Conservation (phyloP, 2,329 filamentous ascomycete genomes). For the Hypoxylon sp. region DNA sequence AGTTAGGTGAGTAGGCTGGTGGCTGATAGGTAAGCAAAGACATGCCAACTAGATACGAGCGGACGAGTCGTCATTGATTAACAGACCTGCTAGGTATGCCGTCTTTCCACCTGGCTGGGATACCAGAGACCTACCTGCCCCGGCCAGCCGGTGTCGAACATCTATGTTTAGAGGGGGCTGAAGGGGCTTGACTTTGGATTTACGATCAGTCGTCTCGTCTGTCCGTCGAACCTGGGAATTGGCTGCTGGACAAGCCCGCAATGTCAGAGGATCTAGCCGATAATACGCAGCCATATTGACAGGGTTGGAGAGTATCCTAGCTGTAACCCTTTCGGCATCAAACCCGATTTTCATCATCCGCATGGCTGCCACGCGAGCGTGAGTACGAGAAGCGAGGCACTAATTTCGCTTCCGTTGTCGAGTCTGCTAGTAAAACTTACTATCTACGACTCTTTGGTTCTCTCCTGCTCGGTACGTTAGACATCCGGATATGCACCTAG, state of each 20-base stretch:
- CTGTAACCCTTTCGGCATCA: slow-evolving; percentile 30
- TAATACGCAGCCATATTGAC: slow-evolving; percentile 34
- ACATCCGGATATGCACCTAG: no score
- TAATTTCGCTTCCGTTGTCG: neutral
- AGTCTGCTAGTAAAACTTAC: no score
- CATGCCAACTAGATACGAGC: neutral
- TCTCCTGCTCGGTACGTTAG: no score
- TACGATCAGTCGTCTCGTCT: slow-evolving; percentile 34
- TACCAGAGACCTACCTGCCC: no score
- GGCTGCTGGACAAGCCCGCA: slow-evolving; percentile 17
- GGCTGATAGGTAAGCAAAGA: no score
- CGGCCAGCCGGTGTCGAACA: neutral
- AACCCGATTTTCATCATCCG: slow-evolving; percentile 15
- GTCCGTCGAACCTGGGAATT: slow-evolving; percentile 30
- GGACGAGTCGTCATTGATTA: neutral
- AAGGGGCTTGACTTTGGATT: slow-evolving; percentile 21
- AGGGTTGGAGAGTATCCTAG: slow-evolving; percentile 29
- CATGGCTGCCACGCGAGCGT: neutral
- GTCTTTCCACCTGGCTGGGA: neutral
- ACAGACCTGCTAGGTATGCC: neutral
- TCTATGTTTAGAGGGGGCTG: slow-evolving; percentile 5
- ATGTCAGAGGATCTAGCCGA: slow-evolving; percentile 34
- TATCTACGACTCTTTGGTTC: no score
- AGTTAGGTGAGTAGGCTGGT: no score
- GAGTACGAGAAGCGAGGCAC: slow-evolving; percentile 7